A percentile compares a stretch with the other conserved stretches of the same genome.
These are phyloP conservation scores for Botryotinia globosa DNA, from an alignment of 2,329 filamentous ascomycete species.

Conservation along the genomic window DNA sequence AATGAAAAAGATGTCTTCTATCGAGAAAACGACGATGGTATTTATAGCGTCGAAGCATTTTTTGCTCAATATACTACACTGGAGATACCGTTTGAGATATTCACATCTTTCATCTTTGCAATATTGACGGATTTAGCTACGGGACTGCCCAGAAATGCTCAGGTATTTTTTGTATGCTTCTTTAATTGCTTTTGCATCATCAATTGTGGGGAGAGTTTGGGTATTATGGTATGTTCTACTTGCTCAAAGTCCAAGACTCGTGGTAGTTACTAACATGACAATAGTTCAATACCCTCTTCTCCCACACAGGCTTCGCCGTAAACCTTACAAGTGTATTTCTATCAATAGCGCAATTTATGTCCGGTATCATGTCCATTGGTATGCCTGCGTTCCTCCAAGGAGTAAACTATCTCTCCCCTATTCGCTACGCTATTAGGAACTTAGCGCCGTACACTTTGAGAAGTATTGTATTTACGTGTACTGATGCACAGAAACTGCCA, in stretches of 20 bases:
- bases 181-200: conserved; percentile 73
- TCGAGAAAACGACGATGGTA: conserved; percentile 69
- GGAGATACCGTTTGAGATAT: conserved; percentile 69
- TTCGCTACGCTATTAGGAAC: conserved; percentile 67
- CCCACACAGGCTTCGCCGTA: conserved; percentile 72
- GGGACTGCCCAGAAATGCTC: conserved; percentile 59
- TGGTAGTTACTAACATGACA: neutral
- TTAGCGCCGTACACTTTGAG: conserved; percentile 64
- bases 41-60: conserved; percentile 70
- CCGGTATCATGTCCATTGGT: conserved; percentile 66
- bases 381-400: conserved; percentile 64
- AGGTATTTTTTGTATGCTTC: conserved; percentile 64
- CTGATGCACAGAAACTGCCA: conserved; percentile 54
- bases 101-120: conserved; percentile 63
- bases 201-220: conserved; percentile 70
- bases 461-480: conserved; percentile 62
- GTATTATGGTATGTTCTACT: conserved; percentile 54
- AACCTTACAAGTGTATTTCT: conserved; percentile 69
- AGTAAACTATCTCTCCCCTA: conserved; percentile 69
- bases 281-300: conserved; percentile 70
- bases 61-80: conserved; percentile 66
- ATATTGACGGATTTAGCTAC: conserved; percentile 62
- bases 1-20: conserved; percentile 73
- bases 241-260: neutral
- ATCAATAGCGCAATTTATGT: conserved; percentile 68